phyloP scores from a whole-genome alignment of 108 stramenopile species.

The Licmophora abbreviata region DNA sequence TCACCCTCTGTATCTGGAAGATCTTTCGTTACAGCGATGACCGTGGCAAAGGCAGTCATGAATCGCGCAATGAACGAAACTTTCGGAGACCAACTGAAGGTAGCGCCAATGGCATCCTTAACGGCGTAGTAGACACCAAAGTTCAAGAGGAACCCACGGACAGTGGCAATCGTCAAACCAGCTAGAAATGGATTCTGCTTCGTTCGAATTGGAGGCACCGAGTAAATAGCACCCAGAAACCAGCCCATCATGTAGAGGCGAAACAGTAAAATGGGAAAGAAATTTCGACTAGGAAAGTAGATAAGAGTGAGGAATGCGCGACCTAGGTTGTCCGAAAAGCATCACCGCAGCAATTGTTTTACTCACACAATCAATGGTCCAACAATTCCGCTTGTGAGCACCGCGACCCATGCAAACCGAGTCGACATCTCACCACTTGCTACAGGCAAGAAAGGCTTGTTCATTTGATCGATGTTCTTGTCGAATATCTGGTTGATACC shows the following conservation, averaged over 20 bases:
- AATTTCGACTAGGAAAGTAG: conserved; percentile 25
- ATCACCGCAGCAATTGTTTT: not conserved
- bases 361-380: conserved; percentile 74
- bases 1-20: conserved; percentile 94
- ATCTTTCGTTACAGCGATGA: conserved; percentile 95
- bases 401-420: conserved; percentile 73
- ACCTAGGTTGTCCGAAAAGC: not conserved
- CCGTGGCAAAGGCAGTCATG: conserved; percentile 91
- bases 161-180: conserved; percentile 90
- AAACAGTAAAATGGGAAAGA: conserved; percentile 80
- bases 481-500: conserved; percentile 98
- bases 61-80: conserved; percentile 91
- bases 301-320: not conserved
- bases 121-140: conserved; percentile 97
- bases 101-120: conserved; percentile 84
- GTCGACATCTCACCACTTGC: conserved; percentile 91
- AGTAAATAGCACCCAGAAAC: conserved; percentile 82
- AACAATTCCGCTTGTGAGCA: conserved; percentile 43
- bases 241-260: conserved; percentile 85
- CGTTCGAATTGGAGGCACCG: conserved; percentile 87
- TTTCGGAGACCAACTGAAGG: conserved; percentile 90
- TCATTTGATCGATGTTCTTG: conserved; percentile 90
- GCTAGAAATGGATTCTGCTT: conserved; percentile 89
- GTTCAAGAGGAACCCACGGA: conserved; percentile 93
- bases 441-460: conserved; percentile 94